Conservation (phyloP, 306 rosid genomes). For the Castanea mollissima region DNA sequence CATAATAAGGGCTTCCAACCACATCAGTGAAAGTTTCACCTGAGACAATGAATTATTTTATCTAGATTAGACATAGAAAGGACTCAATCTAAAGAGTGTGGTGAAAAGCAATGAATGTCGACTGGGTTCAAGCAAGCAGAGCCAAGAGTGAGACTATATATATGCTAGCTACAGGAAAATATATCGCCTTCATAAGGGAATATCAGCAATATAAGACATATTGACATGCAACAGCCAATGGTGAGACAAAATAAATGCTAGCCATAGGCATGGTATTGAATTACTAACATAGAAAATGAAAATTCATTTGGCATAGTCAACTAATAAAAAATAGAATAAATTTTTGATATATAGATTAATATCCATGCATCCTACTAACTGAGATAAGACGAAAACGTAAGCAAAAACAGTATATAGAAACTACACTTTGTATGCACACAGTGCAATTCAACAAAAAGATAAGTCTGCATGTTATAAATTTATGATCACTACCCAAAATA, state of each 20-base stretch:
- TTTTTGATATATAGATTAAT: not conserved
- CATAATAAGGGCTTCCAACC: conserved; percentile 99
- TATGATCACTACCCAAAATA: too few relatives aligned
- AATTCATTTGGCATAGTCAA: not conserved
- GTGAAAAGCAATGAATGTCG: not conserved
- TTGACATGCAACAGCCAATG: not conserved
- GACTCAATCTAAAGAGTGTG: not conserved
- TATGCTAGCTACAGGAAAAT: not conserved
- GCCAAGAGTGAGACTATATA: not conserved
- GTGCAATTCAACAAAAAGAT: not conserved
- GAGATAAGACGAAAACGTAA: not conserved
- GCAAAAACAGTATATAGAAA: not conserved
- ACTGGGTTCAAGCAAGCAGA: conserved; percentile 10
- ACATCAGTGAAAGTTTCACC: conserved; percentile 89
- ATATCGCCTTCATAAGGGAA: not conserved
- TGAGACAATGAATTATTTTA: conserved; percentile 34
- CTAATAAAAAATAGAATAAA: not conserved
- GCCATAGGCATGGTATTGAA: not conserved
- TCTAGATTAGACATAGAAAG: conserved; percentile 16
- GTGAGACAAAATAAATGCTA: too few relatives aligned
- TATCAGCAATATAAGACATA: not conserved
- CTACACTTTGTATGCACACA: too few relatives aligned
- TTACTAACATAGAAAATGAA: not conserved
- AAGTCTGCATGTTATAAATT: not conserved
- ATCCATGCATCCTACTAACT: not conserved